Percentiles rank a stretch among this genome's conserved stretches.
phyloP scores from a whole-genome alignment of 176 grass and related monocot genomes.

The Ampelocalamus luodianensis region DNA sequence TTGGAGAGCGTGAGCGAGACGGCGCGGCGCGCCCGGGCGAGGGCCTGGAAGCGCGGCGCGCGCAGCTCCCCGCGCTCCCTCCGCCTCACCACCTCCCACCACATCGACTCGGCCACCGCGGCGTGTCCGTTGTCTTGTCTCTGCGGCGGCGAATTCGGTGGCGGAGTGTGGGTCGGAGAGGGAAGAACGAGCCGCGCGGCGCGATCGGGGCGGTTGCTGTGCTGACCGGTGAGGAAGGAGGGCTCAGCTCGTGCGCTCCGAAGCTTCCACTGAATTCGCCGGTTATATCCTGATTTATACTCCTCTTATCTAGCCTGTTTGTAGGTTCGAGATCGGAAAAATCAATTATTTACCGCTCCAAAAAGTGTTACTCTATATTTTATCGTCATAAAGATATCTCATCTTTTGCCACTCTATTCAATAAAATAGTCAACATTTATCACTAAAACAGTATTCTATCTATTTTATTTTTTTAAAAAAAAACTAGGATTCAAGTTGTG shows the following conservation, averaged over 20 bases:
- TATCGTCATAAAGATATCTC: too few species aligned
- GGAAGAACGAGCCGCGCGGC: background rate
- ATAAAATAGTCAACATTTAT: too few species aligned
- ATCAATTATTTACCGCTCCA: too few species aligned
- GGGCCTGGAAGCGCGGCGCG: constrained; percentile 54
- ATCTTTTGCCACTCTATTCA: too few species aligned
- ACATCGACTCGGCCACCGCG: constrained; percentile 65
- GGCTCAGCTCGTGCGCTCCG: constrained; percentile 3
- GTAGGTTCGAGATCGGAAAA: too few species aligned
- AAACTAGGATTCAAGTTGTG: too few species aligned
- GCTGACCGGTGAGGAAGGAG: background rate
- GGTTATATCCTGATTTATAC: too few species aligned
- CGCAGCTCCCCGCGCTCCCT: constrained; percentile 73
- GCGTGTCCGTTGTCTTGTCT: background rate
- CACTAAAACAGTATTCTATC: too few species aligned
- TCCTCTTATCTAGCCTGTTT: too few species aligned
- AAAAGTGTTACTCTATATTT: too few species aligned
- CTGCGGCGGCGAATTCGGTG: constrained; percentile 22
- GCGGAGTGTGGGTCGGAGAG: background rate
- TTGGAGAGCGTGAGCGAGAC: constrained; percentile 75
- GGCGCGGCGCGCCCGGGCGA: constrained; percentile 52
- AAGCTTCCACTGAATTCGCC: background rate
- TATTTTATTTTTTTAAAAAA: too few species aligned
- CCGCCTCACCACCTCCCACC: constrained; percentile 61
- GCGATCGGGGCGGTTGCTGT: background rate